These are phyloP conservation scores for Lichenothelia convexa DNA, from an alignment of 495 filamentous ascomycete genomes.

Conservation along the genomic window DNA sequence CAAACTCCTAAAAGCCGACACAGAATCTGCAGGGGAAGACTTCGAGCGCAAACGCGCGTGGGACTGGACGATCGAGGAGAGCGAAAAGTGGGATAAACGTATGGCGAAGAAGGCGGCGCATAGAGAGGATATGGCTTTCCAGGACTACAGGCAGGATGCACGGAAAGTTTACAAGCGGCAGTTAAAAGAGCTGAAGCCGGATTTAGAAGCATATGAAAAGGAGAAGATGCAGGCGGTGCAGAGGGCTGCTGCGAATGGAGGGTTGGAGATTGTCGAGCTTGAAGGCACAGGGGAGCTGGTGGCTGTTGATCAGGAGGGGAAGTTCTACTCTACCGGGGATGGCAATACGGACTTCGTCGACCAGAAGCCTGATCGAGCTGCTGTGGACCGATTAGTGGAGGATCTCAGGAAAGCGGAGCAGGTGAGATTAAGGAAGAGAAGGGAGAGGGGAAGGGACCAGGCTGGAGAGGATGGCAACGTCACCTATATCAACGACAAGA, in stretches of 20 bases:
- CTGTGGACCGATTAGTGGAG: constrained; percentile 73
- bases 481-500: constrained; percentile 99
- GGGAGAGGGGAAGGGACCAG: constrained; percentile 48
- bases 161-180: constrained; percentile 89
- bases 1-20: constrained; percentile 84
- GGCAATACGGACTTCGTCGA: constrained; percentile 65
- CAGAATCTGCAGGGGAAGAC: constrained; percentile 66
- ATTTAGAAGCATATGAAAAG: constrained; percentile 66
- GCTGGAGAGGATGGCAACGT: constrained; percentile 72
- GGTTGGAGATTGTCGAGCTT: constrained; percentile 82
- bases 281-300: constrained; percentile 88
- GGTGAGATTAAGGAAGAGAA: constrained; percentile 61
- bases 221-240: constrained; percentile 73
- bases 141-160: constrained; percentile 73
- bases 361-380: constrained; percentile 73
- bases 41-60: constrained; percentile 96
- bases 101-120: constrained; percentile 70
- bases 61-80: constrained; percentile 95
- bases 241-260: constrained; percentile 58
- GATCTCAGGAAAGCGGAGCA: constrained; percentile 85
- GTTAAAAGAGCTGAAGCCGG: constrained; percentile 40
- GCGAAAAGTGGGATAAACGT: constrained; percentile 80
- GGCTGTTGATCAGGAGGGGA: constrained; percentile 76
- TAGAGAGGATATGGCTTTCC: constrained; percentile 72
- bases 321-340: constrained; percentile 63